phyloP scores from a whole-genome alignment of 2,329 filamentous ascomycete species.

The Ophiocordyceps camponoti-saundersi region DNA sequence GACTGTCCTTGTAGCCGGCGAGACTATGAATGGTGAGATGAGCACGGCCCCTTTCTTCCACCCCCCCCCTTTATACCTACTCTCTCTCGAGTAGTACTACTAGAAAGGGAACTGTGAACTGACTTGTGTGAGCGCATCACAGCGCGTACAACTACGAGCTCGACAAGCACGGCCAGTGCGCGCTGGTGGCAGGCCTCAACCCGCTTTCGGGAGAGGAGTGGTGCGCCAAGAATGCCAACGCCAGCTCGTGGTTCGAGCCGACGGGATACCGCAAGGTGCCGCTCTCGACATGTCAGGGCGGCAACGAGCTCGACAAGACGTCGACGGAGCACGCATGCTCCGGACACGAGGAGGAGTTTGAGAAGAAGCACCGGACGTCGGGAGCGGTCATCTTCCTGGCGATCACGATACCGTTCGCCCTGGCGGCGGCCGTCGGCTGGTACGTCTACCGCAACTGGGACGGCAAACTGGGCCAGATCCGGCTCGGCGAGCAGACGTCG shows the following conservation, averaged over 20 bases:
- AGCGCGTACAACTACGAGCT: constrained; percentile 91
- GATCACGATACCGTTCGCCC: constrained; percentile 55
- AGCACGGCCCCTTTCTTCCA: neutral
- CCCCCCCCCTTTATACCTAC: neutral
- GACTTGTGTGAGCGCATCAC: too few relatives aligned
- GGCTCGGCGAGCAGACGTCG: constrained; percentile 53
- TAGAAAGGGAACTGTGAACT: neutral
- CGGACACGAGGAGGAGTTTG: constrained; percentile 67
- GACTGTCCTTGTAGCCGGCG: constrained; percentile 72
- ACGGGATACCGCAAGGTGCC: constrained; percentile 84
- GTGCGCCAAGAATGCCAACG: constrained; percentile 45
- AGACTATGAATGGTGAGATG: constrained; percentile 78
- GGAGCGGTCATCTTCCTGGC: constrained; percentile 73
- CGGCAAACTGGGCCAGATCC: constrained; percentile 80
- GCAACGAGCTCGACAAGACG: constrained; percentile 55
- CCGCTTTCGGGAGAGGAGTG: constrained; percentile 34
- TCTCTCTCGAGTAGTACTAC: too few relatives aligned
- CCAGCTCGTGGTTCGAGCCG: constrained; percentile 64
- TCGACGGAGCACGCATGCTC: constrained; percentile 42
- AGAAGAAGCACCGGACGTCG: constrained; percentile 50
- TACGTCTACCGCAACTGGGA: constrained; percentile 76
- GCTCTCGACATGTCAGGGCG: constrained; percentile 70
- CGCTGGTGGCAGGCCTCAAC: constrained; percentile 54
- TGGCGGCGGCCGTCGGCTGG: constrained; percentile 61
- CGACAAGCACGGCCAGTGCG: constrained; percentile 59